Conservation (phyloP, 2,329 filamentous ascomycete species). For the Claviceps arundinis region DNA sequence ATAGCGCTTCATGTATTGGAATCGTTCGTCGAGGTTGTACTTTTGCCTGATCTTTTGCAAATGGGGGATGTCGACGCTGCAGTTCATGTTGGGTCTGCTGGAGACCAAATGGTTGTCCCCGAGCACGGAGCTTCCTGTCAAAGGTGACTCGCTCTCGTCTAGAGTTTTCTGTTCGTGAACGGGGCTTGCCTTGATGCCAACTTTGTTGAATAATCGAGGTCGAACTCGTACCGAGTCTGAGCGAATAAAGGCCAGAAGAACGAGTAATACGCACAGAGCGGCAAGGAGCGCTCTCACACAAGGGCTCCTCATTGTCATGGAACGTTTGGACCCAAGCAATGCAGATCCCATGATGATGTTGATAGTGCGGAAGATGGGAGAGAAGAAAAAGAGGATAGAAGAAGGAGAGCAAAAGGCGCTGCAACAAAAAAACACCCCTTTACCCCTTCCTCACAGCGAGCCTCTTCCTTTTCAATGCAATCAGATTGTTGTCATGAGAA, state of each 20-base stretch:
- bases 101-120: slow-evolving; percentile 7
- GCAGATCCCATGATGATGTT: slow-evolving; percentile 21
- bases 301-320: slow-evolving; percentile 36
- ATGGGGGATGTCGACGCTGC: slow-evolving; percentile 33
- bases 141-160: slow-evolving; percentile 11
- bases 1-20: slow-evolving; percentile 44
- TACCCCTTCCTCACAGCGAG: background rate
- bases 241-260: slow-evolving; percentile 28
- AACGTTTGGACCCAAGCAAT: slow-evolving; percentile 23
- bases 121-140: slow-evolving; percentile 7
- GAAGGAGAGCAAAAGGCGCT: background rate
- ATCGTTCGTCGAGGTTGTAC: slow-evolving; percentile 34
- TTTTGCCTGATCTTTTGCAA: slow-evolving; percentile 31
- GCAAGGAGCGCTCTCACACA: slow-evolving; percentile 31
- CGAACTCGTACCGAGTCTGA: slow-evolving; percentile 28
- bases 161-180: slow-evolving; percentile 19
- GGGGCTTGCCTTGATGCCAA: slow-evolving; percentile 15
- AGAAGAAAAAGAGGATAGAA: background rate
- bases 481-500: background rate
- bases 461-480: background rate
- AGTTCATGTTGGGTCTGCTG: slow-evolving; percentile 29
- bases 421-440: background rate
- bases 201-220: slow-evolving; percentile 25
- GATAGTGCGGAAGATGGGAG: too few relatives aligned
- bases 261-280: slow-evolving; percentile 27